phyloP scores from a whole-genome alignment of 2,329 filamentous ascomycete genomes.

The Claviceps paspali region DNA sequence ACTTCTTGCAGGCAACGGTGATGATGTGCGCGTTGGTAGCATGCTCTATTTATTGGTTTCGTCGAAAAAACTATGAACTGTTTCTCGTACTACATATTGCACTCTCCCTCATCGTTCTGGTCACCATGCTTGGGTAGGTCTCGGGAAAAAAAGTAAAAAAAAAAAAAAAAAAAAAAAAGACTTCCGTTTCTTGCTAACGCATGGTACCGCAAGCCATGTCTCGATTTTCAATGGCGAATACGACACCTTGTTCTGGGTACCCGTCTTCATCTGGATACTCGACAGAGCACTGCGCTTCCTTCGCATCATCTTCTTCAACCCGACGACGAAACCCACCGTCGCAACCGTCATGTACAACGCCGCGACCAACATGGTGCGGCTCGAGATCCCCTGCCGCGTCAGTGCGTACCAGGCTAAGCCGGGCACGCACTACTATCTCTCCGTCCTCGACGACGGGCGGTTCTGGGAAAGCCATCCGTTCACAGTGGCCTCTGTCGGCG shows the following conservation, averaged over 20 bases:
- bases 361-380: constrained; percentile 25
- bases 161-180: background rate
- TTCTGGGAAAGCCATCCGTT: constrained; percentile 37
- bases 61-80: constrained; percentile 35
- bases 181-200: constrained; percentile 1
- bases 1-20: constrained; percentile 22
- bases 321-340: constrained; percentile 20
- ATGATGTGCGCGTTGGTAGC: constrained; percentile 29
- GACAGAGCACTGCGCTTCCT: constrained; percentile 31
- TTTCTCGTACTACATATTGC: constrained; percentile 36
- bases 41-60: constrained; percentile 35
- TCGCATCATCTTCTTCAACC: constrained; percentile 27
- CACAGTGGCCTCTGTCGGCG: constrained; percentile 22
- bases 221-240: constrained; percentile 36
- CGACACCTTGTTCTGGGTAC: constrained; percentile 34
- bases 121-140: constrained; percentile 35
- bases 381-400: constrained; percentile 21
- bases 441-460: constrained; percentile 22
- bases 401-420: constrained; percentile 20
- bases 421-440: constrained; percentile 31
- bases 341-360: constrained; percentile 20
- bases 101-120: constrained; percentile 32
- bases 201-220: constrained; percentile 21
- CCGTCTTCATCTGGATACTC: constrained; percentile 30
- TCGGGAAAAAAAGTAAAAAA: background rate